Conservation (phyloP, 2,329 filamentous ascomycete genomes). For the Stachybotrys chartarum region DNA sequence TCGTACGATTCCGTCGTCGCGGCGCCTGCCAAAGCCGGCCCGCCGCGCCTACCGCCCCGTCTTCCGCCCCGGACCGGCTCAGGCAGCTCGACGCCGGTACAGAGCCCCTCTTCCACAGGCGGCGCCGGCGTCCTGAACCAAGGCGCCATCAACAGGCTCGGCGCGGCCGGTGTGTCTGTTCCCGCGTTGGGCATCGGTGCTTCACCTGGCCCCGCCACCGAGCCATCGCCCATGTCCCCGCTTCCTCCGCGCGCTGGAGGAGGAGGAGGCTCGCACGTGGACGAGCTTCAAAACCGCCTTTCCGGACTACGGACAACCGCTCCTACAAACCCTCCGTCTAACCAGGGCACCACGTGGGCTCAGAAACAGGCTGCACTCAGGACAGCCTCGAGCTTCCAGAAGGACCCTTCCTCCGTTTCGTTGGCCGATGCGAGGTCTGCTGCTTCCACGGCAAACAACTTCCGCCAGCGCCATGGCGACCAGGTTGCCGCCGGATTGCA, state of each 20-base stretch:
- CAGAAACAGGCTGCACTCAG: slow-evolving; percentile 58
- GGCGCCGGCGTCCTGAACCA: slow-evolving; percentile 34
- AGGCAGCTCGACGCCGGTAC: slow-evolving; percentile 19
- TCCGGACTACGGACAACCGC: slow-evolving; percentile 38
- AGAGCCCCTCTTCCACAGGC: slow-evolving; percentile 11
- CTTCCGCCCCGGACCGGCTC: slow-evolving; percentile 43
- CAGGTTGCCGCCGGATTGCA: slow-evolving; percentile 55
- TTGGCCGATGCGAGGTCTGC: slow-evolving; percentile 50
- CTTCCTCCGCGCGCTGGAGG: slow-evolving; percentile 14
- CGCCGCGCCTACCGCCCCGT: slow-evolving; percentile 64
- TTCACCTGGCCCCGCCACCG: slow-evolving; percentile 15
- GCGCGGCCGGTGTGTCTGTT: slow-evolving; percentile 69
- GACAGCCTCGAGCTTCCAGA: slow-evolving; percentile 52
- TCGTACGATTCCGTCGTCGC: slow-evolving; percentile 20
- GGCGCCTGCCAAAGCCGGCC: slow-evolving; percentile 7
- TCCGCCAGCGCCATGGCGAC: slow-evolving; percentile 63
- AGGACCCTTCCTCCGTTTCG: slow-evolving; percentile 55
- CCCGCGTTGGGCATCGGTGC: slow-evolving; percentile 67
- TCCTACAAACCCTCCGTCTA: slow-evolving; percentile 11
- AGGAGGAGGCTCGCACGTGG: slow-evolving; percentile 38
- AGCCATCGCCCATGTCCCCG: slow-evolving; percentile 17
- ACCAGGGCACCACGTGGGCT: slow-evolving; percentile 50
- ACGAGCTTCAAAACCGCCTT: slow-evolving; percentile 64
- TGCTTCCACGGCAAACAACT: slow-evolving; percentile 58
- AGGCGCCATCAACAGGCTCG: slow-evolving; percentile 58